These are phyloP conservation scores for Pascua guehoae DNA, from an alignment of 1,284 basidiomycete species.

Conservation along the genomic window DNA sequence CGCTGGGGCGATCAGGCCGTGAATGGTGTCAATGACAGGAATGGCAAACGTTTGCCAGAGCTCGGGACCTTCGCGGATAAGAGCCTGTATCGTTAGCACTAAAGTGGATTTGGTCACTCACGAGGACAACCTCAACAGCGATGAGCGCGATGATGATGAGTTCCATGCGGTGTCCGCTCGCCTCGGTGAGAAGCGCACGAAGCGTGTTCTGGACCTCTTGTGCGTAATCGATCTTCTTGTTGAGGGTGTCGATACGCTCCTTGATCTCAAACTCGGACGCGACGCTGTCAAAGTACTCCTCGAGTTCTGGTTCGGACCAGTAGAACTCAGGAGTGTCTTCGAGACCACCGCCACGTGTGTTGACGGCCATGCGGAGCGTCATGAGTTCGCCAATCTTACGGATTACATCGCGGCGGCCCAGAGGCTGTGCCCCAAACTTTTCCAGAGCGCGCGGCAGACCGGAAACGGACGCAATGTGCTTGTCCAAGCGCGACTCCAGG, in stretches of 20 bases:
- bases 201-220: slow-evolving; percentile 65
- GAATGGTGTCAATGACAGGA: slow-evolving; percentile 9
- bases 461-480: slow-evolving; percentile 75
- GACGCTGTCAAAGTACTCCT: slow-evolving; percentile 78
- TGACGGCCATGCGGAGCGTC: slow-evolving; percentile 81
- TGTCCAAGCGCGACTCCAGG: slow-evolving; percentile 73
- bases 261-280: slow-evolving; percentile 77
- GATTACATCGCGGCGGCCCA: slow-evolving; percentile 72
- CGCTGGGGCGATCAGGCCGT: slow-evolving; percentile 4
- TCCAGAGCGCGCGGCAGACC: slow-evolving; percentile 69
- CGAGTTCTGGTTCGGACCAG: slow-evolving; percentile 83
- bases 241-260: slow-evolving; percentile 70
- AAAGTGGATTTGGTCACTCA: slow-evolving; percentile 49
- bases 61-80: slow-evolving; percentile 24
- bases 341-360: slow-evolving; percentile 81
- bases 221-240: slow-evolving; percentile 89
- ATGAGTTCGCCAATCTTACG: slow-evolving; percentile 83
- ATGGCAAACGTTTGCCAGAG: slow-evolving; percentile 17
- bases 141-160: slow-evolving; percentile 85
- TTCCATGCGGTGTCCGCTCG: slow-evolving; percentile 82
- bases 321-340: slow-evolving; percentile 80
- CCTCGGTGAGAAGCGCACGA: slow-evolving; percentile 74
- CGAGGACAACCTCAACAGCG: slow-evolving; percentile 83
- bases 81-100: slow-evolving; percentile 1
- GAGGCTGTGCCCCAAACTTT: slow-evolving; percentile 72